Conservation (phyloP, 148 eudicot species). For the Persicaria tinctoria region DNA sequence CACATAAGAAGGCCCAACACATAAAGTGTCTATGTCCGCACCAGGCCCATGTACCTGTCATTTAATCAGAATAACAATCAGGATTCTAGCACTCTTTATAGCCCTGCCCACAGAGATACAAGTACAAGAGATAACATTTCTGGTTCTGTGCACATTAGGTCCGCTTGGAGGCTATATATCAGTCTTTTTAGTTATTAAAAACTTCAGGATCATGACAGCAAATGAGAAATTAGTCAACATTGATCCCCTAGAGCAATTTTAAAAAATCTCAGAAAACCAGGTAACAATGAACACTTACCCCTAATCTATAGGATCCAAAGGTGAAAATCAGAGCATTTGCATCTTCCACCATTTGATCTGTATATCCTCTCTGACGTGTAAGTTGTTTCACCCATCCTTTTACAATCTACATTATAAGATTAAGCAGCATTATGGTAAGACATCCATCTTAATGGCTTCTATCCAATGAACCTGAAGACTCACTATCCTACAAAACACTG, state of each 20-base stretch:
- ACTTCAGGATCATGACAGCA: not conserved
- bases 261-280: not conserved
- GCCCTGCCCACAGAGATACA: not conserved
- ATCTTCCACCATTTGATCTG: conserved; percentile 40
- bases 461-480: not conserved
- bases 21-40: conserved; percentile 49
- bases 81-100: not conserved
- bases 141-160: not conserved
- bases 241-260: not conserved
- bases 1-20: conserved; percentile 47
- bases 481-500: not conserved
- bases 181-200: not conserved
- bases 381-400: conserved; percentile 40
- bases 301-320: conserved; percentile 40
- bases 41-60: conserved; percentile 51
- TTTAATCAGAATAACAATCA: not conserved
- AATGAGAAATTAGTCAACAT: not conserved
- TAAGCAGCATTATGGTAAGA: not conserved
- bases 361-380: conserved; percentile 36
- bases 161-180: not conserved
- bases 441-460: not conserved
- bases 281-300: conserved; percentile 23
- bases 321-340: conserved; percentile 41
- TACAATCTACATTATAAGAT: conserved; percentile 22
- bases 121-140: not conserved